These are phyloP conservation scores for Cucurbita pepo DNA, from an alignment of 306 rosid species.

Conservation along the genomic window DNA sequence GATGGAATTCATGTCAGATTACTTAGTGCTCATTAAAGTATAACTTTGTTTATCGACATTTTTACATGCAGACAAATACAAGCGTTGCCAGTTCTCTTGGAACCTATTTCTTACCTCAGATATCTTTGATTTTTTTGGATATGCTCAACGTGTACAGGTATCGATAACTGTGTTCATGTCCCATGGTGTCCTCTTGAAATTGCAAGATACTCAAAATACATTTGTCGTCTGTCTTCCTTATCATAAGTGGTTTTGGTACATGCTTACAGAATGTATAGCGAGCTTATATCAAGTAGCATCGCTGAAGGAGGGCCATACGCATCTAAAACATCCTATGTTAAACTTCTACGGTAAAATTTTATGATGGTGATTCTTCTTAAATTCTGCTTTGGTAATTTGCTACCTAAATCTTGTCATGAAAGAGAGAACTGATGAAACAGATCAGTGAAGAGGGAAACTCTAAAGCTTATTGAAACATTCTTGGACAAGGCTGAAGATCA, in stretches of 20 bases:
- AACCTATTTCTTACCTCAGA: conserved; percentile 84
- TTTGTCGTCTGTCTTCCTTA: not conserved
- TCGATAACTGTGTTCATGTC: not conserved
- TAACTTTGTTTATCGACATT: not conserved
- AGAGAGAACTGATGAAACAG: conserved; percentile 26
- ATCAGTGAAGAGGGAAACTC: conserved; percentile 93
- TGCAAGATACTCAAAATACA: not conserved
- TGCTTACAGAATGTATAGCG: conserved; percentile 89
- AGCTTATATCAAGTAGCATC: conserved; percentile 84
- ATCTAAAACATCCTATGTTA: conserved; percentile 79
- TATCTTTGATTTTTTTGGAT: conserved; percentile 78
- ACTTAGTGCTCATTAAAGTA: not conserved
- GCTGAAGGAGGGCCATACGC: conserved; percentile 85
- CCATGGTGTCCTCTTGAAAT: not conserved
- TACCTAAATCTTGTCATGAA: not conserved
- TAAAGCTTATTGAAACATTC: conserved; percentile 87
- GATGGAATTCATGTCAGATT: not conserved
- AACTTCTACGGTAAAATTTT: conserved; percentile 59
- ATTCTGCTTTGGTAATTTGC: not conserved
- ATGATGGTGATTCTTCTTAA: not conserved
- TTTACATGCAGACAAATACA: conserved; percentile 69
- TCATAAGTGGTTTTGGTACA: not conserved
- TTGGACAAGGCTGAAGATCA: conserved; percentile 99
- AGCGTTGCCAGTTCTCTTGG: conserved; percentile 85
- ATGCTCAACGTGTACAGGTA: conserved; percentile 98